phyloP scores from a whole-genome alignment of 148 eudicot species.

The Cornus kousa region DNA sequence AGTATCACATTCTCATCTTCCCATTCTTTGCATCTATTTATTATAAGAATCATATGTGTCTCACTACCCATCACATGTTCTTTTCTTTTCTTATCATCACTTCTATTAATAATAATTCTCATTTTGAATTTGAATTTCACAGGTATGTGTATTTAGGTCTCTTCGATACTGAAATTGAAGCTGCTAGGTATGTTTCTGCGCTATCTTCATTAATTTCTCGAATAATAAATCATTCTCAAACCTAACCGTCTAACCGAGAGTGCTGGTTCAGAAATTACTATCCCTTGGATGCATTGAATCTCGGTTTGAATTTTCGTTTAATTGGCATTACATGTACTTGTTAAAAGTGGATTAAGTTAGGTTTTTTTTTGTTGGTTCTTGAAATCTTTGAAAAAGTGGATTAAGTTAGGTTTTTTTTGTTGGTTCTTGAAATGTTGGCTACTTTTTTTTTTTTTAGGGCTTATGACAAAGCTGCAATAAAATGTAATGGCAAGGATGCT shows the following conservation, averaged over 20 bases:
- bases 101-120: background rate
- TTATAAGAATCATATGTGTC: background rate
- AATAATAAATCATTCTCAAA: too few relatives aligned
- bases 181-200: constrained; percentile 55
- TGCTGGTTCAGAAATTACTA: too few relatives aligned
- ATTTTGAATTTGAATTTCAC: constrained; percentile 7
- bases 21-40: too few relatives aligned
- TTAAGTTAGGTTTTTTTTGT: background rate
- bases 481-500: constrained; percentile 92
- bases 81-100: background rate
- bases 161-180: constrained; percentile 92
- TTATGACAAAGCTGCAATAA: constrained; percentile 93
- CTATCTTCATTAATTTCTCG: too few relatives aligned
- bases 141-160: constrained; percentile 98
- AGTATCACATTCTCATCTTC: background rate
- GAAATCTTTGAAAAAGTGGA: background rate
- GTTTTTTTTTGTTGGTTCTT: background rate
- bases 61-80: background rate
- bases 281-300: too few relatives aligned
- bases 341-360: background rate
- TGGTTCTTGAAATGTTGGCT: background rate
- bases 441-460: constrained; percentile 44
- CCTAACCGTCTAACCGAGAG: too few relatives aligned
- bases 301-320: too few relatives aligned
- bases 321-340: background rate